A percentile compares a stretch with the other conserved stretches of the same genome.
Evolutionary conservation across 352 stramenopile genomes (phyloP).

Genomic region (Blastocystis sp.): DNA sequence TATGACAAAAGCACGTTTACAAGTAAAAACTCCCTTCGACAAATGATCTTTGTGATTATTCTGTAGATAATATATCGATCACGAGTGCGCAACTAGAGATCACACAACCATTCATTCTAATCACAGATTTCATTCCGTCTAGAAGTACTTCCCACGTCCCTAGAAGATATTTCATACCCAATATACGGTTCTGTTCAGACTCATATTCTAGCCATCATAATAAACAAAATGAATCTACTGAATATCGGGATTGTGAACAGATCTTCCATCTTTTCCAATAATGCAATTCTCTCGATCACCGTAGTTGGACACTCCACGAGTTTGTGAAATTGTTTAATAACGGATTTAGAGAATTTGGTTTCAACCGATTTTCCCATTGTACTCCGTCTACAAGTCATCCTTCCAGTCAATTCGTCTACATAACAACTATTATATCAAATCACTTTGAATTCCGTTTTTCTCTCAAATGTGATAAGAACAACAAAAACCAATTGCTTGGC

Average conservation of each 20-base stretch:
- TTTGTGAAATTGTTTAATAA: constrained; percentile 55
- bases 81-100: constrained; percentile 40
- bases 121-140: constrained; percentile 3
- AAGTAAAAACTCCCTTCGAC: constrained; percentile 36
- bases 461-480: too few relatives aligned
- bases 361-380: background rate
- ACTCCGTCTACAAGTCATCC: background rate
- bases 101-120: background rate
- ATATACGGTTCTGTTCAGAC: background rate
- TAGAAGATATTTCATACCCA: constrained; percentile 53
- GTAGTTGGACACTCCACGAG: constrained; percentile 32
- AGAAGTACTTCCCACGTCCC: constrained; percentile 53
- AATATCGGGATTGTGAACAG: background rate
- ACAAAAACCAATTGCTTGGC: too few relatives aligned
- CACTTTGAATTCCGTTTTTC: too few relatives aligned
- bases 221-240: background rate
- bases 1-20: background rate
- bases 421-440: too few relatives aligned
- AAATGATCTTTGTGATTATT: constrained; percentile 50
- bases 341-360: constrained; percentile 3
- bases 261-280: constrained; percentile 56
- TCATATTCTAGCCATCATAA: constrained; percentile 22
- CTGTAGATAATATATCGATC: constrained; percentile 43
- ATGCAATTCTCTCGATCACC: background rate
- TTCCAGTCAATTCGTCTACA: too few relatives aligned